Conservation (phyloP, 768 basidiomycete species). For the Daedaleopsis nitida region DNA sequence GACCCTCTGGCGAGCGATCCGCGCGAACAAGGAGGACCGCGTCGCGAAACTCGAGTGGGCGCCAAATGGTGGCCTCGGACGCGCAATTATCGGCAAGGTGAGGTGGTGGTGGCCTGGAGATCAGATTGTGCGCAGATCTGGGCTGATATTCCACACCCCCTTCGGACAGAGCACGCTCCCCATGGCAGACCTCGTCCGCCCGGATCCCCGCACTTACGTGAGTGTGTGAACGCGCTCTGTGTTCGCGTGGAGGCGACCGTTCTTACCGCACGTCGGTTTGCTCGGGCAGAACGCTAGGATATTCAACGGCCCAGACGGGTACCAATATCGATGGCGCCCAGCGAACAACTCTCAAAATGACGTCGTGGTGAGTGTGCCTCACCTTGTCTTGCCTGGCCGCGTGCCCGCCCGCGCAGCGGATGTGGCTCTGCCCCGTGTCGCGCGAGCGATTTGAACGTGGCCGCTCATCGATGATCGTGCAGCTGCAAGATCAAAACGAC, state of each 20-base stretch:
- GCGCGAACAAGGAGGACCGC: conserved; percentile 84
- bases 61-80: conserved; percentile 78
- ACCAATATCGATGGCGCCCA: conserved; percentile 81
- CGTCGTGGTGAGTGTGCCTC: conserved; percentile 51
- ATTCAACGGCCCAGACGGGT: conserved; percentile 84
- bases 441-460: conserved; percentile 8
- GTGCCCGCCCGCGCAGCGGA: not conserved
- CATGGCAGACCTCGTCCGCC: conserved; percentile 82
- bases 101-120: conserved; percentile 6
- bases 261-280: conserved; percentile 11
- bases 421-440: not conserved
- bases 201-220: conserved; percentile 64
- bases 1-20: conserved; percentile 79
- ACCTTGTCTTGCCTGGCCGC: conserved; percentile 10
- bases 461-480: conserved; percentile 20
- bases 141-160: conserved; percentile 22
- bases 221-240: conserved; percentile 31
- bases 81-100: conserved; percentile 85
- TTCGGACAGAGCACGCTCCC: conserved; percentile 65
- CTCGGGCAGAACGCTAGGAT: conserved; percentile 43
- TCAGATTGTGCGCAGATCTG: conserved; percentile 28
- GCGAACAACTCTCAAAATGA: conserved; percentile 53
- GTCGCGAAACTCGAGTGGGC: conserved; percentile 90
- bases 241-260: conserved; percentile 15
- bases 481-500: conserved; percentile 75